Evolutionary conservation across 2,329 filamentous ascomycete species (phyloP).

Genomic region (Ophiocordyceps unilateralis): DNA sequence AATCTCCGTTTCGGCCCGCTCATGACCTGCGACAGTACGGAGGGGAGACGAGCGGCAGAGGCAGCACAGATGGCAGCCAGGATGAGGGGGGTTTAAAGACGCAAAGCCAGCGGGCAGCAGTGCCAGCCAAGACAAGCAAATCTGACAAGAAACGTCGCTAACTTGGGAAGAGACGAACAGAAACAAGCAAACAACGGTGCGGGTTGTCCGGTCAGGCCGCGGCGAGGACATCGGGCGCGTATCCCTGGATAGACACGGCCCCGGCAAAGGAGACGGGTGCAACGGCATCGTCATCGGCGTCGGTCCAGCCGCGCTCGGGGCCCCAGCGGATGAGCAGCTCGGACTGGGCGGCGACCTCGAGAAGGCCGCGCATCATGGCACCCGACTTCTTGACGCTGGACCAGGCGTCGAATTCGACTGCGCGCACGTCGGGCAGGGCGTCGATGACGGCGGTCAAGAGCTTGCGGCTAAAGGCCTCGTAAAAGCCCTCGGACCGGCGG

Average conservation of each 20-base stretch:
- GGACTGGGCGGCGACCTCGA: constrained; percentile 30
- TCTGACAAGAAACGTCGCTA: no score
- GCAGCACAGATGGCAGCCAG: not conserved
- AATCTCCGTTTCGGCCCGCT: not conserved
- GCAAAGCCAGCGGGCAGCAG: not conserved
- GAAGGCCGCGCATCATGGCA: constrained; percentile 44
- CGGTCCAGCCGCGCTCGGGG: constrained; percentile 46
- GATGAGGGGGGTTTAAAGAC: not conserved
- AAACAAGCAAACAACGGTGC: not conserved
- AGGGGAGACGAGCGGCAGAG: not conserved
- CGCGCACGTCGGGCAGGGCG: constrained; percentile 35
- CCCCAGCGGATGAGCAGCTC: constrained; percentile 48
- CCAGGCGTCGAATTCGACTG: constrained; percentile 55
- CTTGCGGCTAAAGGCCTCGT: constrained; percentile 45
- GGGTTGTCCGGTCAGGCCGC: constrained; percentile 3
- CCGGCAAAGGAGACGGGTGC: constrained; percentile 1
- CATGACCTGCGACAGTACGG: not conserved
- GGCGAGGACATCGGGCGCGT: constrained; percentile 5
- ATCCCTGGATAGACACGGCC: constrained; percentile 4
- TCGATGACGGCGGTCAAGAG: constrained; percentile 40
- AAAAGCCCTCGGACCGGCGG: constrained; percentile 47
- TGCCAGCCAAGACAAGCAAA: not conserved
- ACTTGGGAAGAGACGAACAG: not conserved
- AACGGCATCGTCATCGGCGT: constrained; percentile 21
- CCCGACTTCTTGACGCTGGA: constrained; percentile 46